Conservation (phyloP, 352 stramenopile genomes). For the Phytopythium chamaehyphon region DNA sequence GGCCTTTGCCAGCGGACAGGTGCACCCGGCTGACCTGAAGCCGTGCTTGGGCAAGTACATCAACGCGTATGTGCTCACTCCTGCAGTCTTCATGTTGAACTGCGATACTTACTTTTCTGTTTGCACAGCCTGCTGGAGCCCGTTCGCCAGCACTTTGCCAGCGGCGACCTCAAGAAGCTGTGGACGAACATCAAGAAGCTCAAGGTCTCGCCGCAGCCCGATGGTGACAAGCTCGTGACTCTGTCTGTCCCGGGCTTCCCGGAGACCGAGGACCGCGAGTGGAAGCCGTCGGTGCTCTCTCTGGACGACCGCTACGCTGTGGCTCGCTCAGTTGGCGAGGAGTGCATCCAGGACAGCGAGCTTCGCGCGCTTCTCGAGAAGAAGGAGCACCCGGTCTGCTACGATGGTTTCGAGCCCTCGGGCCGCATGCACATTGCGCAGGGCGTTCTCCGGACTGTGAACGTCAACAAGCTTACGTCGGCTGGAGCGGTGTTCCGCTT, state of each 20-base stretch:
- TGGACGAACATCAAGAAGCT: constrained; percentile 92
- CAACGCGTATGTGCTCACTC: constrained; percentile 50
- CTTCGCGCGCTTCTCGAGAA: constrained; percentile 81
- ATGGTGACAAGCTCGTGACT: constrained; percentile 72
- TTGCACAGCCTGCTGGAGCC: constrained; percentile 86
- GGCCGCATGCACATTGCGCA: constrained; percentile 99
- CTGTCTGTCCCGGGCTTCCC: constrained; percentile 59
- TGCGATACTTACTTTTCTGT: not conserved
- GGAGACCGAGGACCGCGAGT: constrained; percentile 53
- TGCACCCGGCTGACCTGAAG: constrained; percentile 98
- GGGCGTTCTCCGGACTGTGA: constrained; percentile 95
- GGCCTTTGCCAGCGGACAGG: constrained; percentile 89
- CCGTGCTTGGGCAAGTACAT: constrained; percentile 90
- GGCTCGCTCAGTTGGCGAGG: constrained; percentile 86
- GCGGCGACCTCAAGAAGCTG: constrained; percentile 94
- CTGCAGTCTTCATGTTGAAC: not conserved
- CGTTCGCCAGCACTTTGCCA: constrained; percentile 95
- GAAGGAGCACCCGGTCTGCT: constrained; percentile 89
- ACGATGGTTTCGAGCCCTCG: constrained; percentile 99
- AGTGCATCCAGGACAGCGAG: constrained; percentile 93
- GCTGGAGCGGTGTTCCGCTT: constrained; percentile 97
- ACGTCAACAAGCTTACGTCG: constrained; percentile 93
- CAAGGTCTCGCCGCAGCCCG: constrained; percentile 56
- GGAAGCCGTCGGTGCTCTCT: constrained; percentile 72
- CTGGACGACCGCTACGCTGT: constrained; percentile 80